Conservation (phyloP, 768 basidiomycete genomes). For the Tubosaeta brunneosetosa region DNA sequence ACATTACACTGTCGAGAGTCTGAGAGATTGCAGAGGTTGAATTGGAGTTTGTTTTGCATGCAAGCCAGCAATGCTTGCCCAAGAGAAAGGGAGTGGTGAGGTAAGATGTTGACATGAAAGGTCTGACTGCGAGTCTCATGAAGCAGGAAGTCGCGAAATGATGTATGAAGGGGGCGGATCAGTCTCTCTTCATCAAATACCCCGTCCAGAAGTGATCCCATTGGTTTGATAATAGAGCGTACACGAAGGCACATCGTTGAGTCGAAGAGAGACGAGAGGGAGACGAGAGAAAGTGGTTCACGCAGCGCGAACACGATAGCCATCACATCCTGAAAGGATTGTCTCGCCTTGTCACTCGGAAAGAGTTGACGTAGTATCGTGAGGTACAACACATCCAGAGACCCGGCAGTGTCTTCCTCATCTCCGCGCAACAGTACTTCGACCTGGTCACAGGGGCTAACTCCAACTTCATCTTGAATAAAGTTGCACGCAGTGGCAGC, state of each 20-base stretch:
- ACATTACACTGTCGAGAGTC: neutral
- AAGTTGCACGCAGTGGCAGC: neutral
- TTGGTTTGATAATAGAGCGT: no score
- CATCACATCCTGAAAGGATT: no score
- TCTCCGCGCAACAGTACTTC: neutral
- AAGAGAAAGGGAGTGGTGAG: neutral
- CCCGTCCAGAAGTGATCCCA: no score
- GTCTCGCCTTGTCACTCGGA: no score
- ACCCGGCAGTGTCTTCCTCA: no score
- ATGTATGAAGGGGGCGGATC: no score
- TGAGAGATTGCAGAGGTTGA: neutral
- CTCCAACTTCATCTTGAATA: neutral
- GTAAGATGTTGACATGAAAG: neutral
- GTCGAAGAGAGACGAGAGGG: neutral
- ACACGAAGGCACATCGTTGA: no score
- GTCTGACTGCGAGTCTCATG: neutral
- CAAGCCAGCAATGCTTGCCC: no score
- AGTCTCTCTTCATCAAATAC: no score
- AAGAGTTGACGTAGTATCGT: no score
- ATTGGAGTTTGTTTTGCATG: neutral
- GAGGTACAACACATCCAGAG: no score
- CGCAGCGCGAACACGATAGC: no score
- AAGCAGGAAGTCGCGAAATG: neutral
- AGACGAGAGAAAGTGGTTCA: neutral
- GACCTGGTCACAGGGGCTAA: neutral